These are phyloP conservation scores for Melanogaster broomeanus DNA, from an alignment of 768 basidiomycete species.

Conservation along the genomic window DNA sequence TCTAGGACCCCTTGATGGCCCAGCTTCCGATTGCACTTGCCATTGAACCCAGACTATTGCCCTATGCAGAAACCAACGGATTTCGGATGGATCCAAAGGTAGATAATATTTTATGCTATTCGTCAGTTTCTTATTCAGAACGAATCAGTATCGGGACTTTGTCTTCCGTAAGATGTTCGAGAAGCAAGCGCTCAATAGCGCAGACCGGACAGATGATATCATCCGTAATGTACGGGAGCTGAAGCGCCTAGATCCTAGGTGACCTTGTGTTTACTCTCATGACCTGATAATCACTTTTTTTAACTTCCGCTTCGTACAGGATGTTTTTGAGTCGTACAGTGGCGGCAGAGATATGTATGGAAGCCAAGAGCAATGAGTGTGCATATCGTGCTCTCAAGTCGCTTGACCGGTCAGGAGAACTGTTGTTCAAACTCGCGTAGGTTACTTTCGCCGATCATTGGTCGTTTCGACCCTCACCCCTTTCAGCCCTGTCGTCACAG, in stretches of 20 bases:
- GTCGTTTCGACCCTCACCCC: conserved; percentile 11
- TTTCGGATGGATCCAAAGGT: conserved; percentile 81
- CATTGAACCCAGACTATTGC: conserved; percentile 73
- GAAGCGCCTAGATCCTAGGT: conserved; percentile 70
- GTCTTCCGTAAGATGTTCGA: conserved; percentile 90
- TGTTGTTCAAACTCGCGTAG: conserved; percentile 72
- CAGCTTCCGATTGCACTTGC: conserved; percentile 78
- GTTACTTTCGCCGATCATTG: conserved; percentile 11
- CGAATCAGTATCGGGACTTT: conserved; percentile 71
- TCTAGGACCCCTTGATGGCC: conserved; percentile 74
- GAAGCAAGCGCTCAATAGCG: conserved; percentile 47
- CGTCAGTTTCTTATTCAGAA: conserved; percentile 11
- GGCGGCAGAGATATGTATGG: conserved; percentile 84
- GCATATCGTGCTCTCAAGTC: conserved; percentile 70
- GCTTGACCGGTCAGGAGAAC: conserved; percentile 62
- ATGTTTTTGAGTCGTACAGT: conserved; percentile 85
- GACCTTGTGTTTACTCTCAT: conserved; percentile 22
- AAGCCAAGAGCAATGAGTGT: conserved; percentile 67
- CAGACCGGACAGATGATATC: conserved; percentile 61
- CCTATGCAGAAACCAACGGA: conserved; percentile 70
- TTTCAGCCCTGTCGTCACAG: conserved; percentile 49
- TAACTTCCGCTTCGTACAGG: conserved; percentile 35
- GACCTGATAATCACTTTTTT: not conserved
- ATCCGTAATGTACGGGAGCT: conserved; percentile 70
- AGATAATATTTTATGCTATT: conserved; percentile 9